phyloP scores from a whole-genome alignment of 2,329 filamentous ascomycete species.

The Aulographum hederae region DNA sequence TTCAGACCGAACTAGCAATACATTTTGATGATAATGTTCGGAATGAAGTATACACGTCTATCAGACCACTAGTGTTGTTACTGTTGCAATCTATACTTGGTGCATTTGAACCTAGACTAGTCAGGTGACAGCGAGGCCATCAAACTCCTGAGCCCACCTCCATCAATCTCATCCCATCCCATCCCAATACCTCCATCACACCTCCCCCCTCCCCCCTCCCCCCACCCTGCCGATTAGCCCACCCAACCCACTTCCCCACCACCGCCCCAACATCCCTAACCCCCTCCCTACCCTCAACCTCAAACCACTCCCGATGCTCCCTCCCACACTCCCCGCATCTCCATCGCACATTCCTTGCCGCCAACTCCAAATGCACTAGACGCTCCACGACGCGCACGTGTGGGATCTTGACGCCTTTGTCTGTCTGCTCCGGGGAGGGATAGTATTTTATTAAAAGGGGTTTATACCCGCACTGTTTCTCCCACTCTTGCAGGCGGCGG shows the following conservation, averaged over 20 bases:
- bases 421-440: slow-evolving; percentile 25
- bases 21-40: too few relatives aligned
- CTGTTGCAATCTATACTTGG: too few relatives aligned
- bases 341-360: slow-evolving; percentile 35
- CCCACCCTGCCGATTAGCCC: slow-evolving; percentile 42
- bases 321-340: slow-evolving; percentile 64
- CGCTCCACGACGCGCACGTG: slow-evolving; percentile 79
- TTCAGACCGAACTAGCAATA: too few relatives aligned
- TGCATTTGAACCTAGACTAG: too few relatives aligned
- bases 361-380: slow-evolving; percentile 68
- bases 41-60: too few relatives aligned
- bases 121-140: too few relatives aligned
- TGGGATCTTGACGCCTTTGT: slow-evolving; percentile 49
- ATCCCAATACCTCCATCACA: too few relatives aligned
- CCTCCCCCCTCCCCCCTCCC: too few relatives aligned
- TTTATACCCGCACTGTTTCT: slow-evolving; percentile 77
- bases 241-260: slow-evolving; percentile 69
- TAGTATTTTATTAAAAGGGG: slow-evolving; percentile 83
- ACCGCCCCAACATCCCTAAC: slow-evolving; percentile 53
- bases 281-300: slow-evolving; percentile 56
- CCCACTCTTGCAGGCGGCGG: slow-evolving; percentile 81
- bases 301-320: slow-evolving; percentile 90
- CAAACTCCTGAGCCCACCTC: too few relatives aligned
- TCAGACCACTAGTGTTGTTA: too few relatives aligned
- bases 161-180: too few relatives aligned